These are phyloP conservation scores for Plasmodium chabaudi DNA, from an alignment of 169 alveolate genomes.

Conservation along the genomic window DNA sequence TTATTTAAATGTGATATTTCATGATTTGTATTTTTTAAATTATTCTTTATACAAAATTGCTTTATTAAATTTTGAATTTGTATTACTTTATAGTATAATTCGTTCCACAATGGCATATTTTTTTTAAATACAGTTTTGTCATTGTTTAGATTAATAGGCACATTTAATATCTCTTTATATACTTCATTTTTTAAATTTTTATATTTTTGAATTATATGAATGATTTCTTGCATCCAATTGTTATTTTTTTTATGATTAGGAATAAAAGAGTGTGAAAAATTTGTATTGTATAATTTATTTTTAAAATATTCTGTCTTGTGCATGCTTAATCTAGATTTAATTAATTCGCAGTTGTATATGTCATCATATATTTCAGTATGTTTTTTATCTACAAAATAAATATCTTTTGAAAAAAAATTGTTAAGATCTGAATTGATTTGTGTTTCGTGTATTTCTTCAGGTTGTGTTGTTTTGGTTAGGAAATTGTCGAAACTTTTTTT, in stretches of 20 bases:
- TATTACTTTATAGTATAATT: conserved; percentile 5
- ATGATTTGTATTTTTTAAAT: not conserved
- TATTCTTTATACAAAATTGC: conserved; percentile 10
- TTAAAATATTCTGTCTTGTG: conserved; percentile 18
- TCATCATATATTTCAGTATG: conserved; percentile 32
- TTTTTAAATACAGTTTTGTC: not conserved
- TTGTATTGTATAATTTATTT: not conserved
- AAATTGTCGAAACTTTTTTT: not conserved
- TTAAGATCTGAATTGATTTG: not conserved
- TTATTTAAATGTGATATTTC: not conserved
- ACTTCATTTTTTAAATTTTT: conserved; percentile 43
- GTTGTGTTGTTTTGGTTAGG: not conserved
- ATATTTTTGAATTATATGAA: conserved; percentile 22
- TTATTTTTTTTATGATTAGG: not conserved
- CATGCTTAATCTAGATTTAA: conserved; percentile 17
- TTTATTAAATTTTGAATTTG: conserved; percentile 18
- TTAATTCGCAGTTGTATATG: conserved; percentile 61
- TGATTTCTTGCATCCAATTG: not conserved
- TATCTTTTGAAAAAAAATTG: not conserved
- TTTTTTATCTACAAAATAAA: conserved; percentile 7
- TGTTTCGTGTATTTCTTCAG: not conserved
- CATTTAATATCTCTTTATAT: conserved; percentile 22
- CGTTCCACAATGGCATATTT: not conserved
- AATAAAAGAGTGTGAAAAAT: not conserved
- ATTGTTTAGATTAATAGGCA: not conserved